Percentiles rank a stretch among this genome's conserved stretches.
Evolutionary conservation across 1,284 basidiomycete genomes (phyloP).

Genomic region (Trichosporon sp.): DNA sequence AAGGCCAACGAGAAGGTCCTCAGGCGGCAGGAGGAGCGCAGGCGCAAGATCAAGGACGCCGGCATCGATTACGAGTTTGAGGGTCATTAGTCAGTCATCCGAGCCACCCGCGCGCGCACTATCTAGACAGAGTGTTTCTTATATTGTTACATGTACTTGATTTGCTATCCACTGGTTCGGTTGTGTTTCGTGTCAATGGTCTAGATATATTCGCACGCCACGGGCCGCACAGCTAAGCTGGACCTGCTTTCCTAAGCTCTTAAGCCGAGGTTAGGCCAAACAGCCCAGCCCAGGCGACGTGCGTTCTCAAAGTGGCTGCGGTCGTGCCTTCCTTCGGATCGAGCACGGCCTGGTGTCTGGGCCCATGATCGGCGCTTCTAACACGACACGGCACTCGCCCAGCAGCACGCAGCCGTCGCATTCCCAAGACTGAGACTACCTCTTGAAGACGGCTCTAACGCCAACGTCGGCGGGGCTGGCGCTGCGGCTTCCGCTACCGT

Average conservation of each 20-base stretch:
- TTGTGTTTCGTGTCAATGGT: background rate
- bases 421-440: background rate
- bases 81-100: constrained; percentile 45
- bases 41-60: constrained; percentile 68
- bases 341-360: background rate
- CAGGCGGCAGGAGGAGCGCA: constrained; percentile 70
- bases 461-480: constrained; percentile 20
- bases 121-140: constrained; percentile 5
- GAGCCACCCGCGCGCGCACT: background rate
- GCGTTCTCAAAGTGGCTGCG: background rate
- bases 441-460: constrained; percentile 22
- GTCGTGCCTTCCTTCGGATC: background rate
- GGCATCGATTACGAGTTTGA: constrained; percentile 90
- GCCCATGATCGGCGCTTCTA: background rate
- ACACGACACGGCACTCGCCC: background rate
- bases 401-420: background rate
- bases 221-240: background rate
- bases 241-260: too few relatives aligned
- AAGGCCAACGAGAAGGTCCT: constrained; percentile 66
- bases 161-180: background rate
- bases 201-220: background rate
- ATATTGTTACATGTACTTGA: constrained; percentile 8
- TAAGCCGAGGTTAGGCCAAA: too few relatives aligned
- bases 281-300: too few relatives aligned
- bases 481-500: constrained; percentile 14